These are phyloP conservation scores for Prunus persica DNA, from an alignment of 306 rosid species.

Conservation along the genomic window DNA sequence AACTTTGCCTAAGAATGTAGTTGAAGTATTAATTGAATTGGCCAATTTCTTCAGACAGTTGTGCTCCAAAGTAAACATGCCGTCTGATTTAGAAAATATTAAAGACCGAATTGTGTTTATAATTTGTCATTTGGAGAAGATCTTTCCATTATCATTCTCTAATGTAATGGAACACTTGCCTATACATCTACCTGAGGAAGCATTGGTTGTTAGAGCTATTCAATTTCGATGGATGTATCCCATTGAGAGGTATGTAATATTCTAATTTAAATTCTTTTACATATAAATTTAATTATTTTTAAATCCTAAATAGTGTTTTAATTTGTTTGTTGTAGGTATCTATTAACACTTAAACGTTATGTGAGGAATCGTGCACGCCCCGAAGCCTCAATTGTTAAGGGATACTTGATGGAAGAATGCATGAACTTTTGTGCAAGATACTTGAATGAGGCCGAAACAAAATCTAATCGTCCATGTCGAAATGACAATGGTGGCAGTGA, in stretches of 20 bases:
- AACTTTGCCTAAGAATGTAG: neutral
- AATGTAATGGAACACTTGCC: neutral
- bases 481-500: too few species aligned
- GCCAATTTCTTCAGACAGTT: neutral
- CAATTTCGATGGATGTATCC: conserved; percentile 1
- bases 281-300: too few species aligned
- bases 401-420: too few species aligned
- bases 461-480: too few species aligned
- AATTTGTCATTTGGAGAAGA: neutral
- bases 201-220: neutral
- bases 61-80: neutral
- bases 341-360: too few species aligned
- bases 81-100: neutral
- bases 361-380: too few species aligned
- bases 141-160: neutral
- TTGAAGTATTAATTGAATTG: neutral
- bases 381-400: too few species aligned
- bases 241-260: neutral
- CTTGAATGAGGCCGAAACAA: too few species aligned
- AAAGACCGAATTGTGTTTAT: neutral
- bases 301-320: too few species aligned
- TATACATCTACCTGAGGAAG: neutral
- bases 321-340: too few species aligned
- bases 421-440: too few species aligned
- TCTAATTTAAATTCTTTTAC: neutral